Percentiles rank a stretch among this genome's conserved stretches.
phyloP scores from a whole-genome alignment of 441 rosid species.

The Gossypium laxum region DNA sequence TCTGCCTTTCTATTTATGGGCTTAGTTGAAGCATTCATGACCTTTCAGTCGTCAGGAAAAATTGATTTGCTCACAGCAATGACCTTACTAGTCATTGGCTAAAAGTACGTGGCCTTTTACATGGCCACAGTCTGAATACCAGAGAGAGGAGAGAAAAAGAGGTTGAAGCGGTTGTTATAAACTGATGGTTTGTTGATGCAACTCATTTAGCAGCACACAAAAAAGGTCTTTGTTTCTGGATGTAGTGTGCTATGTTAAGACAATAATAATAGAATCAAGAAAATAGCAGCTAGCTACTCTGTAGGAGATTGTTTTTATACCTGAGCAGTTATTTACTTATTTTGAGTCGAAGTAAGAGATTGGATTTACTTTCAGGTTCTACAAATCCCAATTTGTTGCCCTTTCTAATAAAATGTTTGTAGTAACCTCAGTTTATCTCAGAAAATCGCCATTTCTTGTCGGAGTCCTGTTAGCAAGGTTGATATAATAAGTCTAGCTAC shows the following conservation, averaged over 20 bases:
- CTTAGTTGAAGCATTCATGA: not conserved
- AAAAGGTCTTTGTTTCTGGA: not conserved
- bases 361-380: not conserved
- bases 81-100: not conserved
- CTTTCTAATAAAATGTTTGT: not conserved
- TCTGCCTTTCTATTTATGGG: not conserved
- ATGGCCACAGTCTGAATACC: not conserved
- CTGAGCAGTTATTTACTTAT: not conserved
- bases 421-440: not conserved
- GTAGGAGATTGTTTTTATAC: not conserved
- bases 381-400: not conserved
- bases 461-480: not conserved
- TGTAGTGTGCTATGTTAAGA: not conserved
- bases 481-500: not conserved
- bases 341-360: not conserved
- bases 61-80: not conserved
- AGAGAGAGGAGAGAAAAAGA: not conserved
- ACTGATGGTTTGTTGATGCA: not conserved
- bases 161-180: not conserved
- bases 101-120: not conserved
- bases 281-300: not conserved
- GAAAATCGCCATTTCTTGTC: not conserved
- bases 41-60: not conserved
- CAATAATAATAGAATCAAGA: not conserved
- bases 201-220: not conserved